Evolutionary conservation across 768 basidiomycete species (phyloP).

Genomic region (Dacryopinax primogenitus): DNA sequence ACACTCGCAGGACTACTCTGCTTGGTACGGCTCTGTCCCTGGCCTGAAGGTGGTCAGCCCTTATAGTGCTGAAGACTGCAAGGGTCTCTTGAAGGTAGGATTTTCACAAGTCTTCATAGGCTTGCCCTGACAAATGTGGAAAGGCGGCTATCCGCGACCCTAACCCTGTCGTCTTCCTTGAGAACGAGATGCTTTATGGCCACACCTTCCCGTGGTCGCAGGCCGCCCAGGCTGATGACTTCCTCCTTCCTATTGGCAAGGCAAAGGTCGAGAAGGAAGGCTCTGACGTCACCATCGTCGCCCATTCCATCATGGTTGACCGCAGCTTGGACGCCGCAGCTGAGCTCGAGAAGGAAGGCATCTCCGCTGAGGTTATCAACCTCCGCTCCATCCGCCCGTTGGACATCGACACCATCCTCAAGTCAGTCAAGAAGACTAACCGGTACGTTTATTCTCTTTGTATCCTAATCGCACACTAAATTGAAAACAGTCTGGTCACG

Average conservation of each 20-base stretch:
- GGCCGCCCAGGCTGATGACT: constrained; percentile 91
- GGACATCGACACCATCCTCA: constrained; percentile 94
- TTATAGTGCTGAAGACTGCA: constrained; percentile 98
- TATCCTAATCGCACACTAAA: background rate
- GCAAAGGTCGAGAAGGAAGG: constrained; percentile 91
- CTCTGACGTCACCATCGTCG: constrained; percentile 87
- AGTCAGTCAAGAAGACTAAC: constrained; percentile 97
- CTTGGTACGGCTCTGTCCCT: constrained; percentile 87
- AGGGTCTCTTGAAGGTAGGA: constrained; percentile 83
- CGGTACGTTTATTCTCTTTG: constrained; percentile 37
- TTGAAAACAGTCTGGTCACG: constrained; percentile 54
- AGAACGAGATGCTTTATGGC: constrained; percentile 99
- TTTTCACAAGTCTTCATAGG: background rate
- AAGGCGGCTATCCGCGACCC: constrained; percentile 95
- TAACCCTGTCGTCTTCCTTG: constrained; percentile 96
- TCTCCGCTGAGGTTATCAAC: constrained; percentile 97
- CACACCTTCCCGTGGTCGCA: constrained; percentile 90
- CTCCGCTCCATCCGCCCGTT: constrained; percentile 89
- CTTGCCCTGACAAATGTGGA: background rate
- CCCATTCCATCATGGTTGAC: constrained; percentile 96
- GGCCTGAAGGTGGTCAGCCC: constrained; percentile 97
- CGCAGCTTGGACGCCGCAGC: constrained; percentile 93
- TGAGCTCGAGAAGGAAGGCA: constrained; percentile 81
- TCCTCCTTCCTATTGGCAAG: constrained; percentile 92
- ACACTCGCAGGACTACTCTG: constrained; percentile 94